Evolutionary conservation across 2,329 filamentous ascomycete genomes (phyloP).

Genomic region (Cladosporium halotolerans): DNA sequence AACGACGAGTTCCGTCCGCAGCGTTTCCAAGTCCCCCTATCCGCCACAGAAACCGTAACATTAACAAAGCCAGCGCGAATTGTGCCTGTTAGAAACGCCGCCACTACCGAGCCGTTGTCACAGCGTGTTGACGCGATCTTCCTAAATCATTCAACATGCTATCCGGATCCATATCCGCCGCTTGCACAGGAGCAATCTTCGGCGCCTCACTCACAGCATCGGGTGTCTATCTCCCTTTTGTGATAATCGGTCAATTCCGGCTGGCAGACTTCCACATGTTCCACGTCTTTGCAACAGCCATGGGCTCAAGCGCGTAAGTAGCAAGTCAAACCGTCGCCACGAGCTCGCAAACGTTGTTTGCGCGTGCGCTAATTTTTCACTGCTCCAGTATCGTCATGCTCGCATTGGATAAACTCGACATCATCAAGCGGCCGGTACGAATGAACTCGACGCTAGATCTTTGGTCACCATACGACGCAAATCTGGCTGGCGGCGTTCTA

Average conservation of each 20-base stretch:
- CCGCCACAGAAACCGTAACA: neutral
- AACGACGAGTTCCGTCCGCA: neutral
- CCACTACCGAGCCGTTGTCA: neutral
- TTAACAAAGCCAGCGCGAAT: neutral
- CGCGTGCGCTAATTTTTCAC: neutral
- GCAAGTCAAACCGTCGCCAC: neutral
- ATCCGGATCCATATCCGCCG: neutral
- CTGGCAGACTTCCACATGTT: constrained; percentile 61
- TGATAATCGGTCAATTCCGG: constrained; percentile 56
- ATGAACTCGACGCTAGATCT: constrained; percentile 48
- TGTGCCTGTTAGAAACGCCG: neutral
- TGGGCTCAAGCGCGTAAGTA: constrained; percentile 55
- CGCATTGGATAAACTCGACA: neutral
- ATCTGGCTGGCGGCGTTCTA: constrained; percentile 56
- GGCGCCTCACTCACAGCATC: constrained; percentile 56
- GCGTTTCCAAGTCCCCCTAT: neutral
- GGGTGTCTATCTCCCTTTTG: constrained; percentile 52
- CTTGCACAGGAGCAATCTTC: constrained; percentile 47
- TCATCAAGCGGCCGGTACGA: constrained; percentile 35
- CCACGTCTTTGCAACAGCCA: constrained; percentile 57
- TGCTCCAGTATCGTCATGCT: constrained; percentile 38
- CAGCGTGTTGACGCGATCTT: neutral
- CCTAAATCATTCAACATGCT: neutral
- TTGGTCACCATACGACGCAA: constrained; percentile 54
- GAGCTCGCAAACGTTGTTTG: neutral